Conservation (phyloP, 352 stramenopile genomes). For the Globisporangium rhizosaccharum region DNA sequence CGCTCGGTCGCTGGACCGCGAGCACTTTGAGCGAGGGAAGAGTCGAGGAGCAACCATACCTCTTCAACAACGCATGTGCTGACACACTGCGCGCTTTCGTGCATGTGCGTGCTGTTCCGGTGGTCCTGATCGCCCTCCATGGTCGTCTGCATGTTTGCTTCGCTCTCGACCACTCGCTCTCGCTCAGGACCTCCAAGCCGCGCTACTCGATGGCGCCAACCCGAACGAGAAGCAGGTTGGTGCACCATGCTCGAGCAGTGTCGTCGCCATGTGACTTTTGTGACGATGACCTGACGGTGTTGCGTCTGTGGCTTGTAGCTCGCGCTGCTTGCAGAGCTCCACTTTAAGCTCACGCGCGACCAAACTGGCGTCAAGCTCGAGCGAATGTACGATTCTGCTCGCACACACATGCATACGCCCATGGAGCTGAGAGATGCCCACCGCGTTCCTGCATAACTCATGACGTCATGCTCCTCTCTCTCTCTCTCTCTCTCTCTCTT, state of each 20-base stretch:
- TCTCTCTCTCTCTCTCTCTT: not conserved
- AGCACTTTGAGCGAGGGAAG: not conserved
- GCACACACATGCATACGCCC: too few species aligned
- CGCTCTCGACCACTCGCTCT: not conserved
- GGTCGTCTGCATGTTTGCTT: not conserved
- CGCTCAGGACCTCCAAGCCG: constrained; percentile 57
- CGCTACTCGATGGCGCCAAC: constrained; percentile 39
- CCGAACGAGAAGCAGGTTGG: constrained; percentile 43
- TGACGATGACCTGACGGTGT: not conserved
- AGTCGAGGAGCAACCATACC: not conserved
- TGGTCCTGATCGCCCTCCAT: not conserved
- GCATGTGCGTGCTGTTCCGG: not conserved
- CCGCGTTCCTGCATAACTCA: not conserved
- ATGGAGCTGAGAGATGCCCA: not conserved
- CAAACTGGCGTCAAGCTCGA: constrained; percentile 72
- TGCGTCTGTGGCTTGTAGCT: constrained; percentile 25
- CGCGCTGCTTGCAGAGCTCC: constrained; percentile 67
- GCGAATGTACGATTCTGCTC: constrained; percentile 41
- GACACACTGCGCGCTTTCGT: not conserved
- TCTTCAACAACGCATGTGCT: not conserved
- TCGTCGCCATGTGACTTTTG: not conserved
- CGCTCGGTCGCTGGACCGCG: not conserved
- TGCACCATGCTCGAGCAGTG: constrained; percentile 1
- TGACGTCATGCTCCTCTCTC: not conserved
- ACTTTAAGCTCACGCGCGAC: constrained; percentile 77